Evolutionary conservation across 768 basidiomycete species (phyloP), one percentile per base, ranked within the genome.

Genomic region (Lentinula detonsa): DNA sequence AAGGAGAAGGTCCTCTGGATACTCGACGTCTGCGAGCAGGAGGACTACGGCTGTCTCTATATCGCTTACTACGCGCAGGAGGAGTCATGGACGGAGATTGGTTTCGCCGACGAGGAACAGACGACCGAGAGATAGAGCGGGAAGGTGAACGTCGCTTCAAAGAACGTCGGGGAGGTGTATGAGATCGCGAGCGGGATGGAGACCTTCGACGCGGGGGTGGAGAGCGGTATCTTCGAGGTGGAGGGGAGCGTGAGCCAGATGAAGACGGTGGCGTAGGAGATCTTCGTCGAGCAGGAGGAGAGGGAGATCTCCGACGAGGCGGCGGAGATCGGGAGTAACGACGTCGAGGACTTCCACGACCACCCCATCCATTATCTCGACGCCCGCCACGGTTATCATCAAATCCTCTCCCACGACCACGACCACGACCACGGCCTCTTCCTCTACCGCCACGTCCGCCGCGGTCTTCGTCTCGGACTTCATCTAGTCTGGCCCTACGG

Each of bases 401-500:
- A n/a, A 75, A 77, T 4, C 80, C 76, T 34, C 78, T 67, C 13
- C 81, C 70, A 18, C 77, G 69, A 60, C 72, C 82, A 39, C 79
- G 68, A 9, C 79, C 81, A 43, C 85, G 73, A 4, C 84, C 81
- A 11, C 87, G 72, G 0, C 86, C 86, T n/a, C 85, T 67, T 1
- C 87, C 85, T 2, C 87, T 70, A 2, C 86, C 83, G 8, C 84
- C 78, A 34, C 78, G 73, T 2, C 76, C 76, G 13, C 77, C 78
- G 51, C 84, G 76, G 55, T 85, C 88, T n/a, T 75, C 75, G 28
- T 85, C 85, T 46, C 87, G 76, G 10, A 90, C 79, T 62, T 91
- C 88, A 63, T 91, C 86, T 23, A 92, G 73, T 46, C 85, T 79
- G 50, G 78, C 76, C 28, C 91, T 76, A 59, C 90, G 81, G 67